A percentile compares a stretch with the other conserved stretches of the same genome.
phyloP scores from a whole-genome alignment of 2,329 filamentous ascomycete species.

The Coniochaeta hoffmannii region DNA sequence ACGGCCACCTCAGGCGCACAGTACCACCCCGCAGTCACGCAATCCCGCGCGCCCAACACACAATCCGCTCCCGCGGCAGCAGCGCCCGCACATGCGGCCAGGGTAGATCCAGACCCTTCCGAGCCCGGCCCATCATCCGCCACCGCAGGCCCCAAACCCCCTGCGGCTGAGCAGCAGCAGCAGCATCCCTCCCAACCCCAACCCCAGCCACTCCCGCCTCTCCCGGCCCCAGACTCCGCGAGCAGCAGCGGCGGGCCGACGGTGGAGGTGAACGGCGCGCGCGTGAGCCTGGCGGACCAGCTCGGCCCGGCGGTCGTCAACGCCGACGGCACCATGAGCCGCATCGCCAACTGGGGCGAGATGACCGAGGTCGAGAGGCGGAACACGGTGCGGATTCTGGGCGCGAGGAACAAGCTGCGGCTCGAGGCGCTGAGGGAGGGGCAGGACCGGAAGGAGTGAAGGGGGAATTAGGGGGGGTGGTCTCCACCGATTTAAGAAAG shows the following conservation, averaged over 20 bases:
- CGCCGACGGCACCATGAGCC: slow-evolving; percentile 60
- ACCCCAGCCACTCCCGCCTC: slow-evolving; percentile 4
- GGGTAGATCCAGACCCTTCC: background rate
- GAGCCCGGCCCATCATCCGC: background rate
- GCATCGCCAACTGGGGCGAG: slow-evolving; percentile 65
- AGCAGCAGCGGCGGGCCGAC: slow-evolving; percentile 6
- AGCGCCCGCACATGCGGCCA: background rate
- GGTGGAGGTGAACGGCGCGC: slow-evolving; percentile 26
- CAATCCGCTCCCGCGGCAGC: background rate
- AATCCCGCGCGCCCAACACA: background rate
- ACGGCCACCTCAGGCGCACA: background rate
- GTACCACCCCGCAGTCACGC: slow-evolving; percentile 3
- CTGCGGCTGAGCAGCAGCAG: background rate
- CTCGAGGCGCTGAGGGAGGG: slow-evolving; percentile 44
- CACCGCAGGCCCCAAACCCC: background rate
- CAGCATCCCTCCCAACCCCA: slow-evolving; percentile 6
- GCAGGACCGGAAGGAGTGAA: slow-evolving; percentile 19
- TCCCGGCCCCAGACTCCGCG: background rate
- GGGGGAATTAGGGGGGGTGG: slow-evolving; percentile 4
- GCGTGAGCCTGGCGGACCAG: slow-evolving; percentile 52
- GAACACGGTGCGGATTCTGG: slow-evolving; percentile 60
- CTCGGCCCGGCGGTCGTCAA: slow-evolving; percentile 71
- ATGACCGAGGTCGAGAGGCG: slow-evolving; percentile 63
- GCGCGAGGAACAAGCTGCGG: slow-evolving; percentile 60
- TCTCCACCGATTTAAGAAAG: too few species aligned